phyloP scores from a whole-genome alignment of 2,329 filamentous ascomycete species.

The Beauveria sp. region DNA sequence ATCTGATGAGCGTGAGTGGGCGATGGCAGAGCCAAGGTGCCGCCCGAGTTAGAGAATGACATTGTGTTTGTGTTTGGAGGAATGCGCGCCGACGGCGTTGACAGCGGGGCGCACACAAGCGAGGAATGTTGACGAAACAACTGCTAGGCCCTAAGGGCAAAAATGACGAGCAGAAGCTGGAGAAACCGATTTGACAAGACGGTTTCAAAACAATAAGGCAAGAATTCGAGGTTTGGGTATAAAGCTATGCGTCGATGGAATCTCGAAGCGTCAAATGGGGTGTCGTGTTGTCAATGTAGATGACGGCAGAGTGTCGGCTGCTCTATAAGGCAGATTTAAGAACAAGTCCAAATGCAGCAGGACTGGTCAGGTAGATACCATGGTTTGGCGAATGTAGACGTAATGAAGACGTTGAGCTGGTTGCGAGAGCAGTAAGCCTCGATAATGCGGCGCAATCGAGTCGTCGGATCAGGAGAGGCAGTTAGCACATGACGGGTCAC shows the following conservation, averaged over 20 bases:
- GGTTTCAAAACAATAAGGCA: not conserved
- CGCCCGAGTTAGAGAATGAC: conserved; percentile 57
- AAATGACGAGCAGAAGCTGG: not conserved
- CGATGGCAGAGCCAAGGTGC: conserved; percentile 78
- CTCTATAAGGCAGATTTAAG: not conserved
- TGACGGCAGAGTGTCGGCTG: conserved; percentile 11
- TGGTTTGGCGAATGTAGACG: conserved; percentile 17
- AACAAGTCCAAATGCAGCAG: conserved; percentile 19
- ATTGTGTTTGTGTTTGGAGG: conserved; percentile 31
- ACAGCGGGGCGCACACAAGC: conserved; percentile 18
- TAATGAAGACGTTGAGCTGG: not conserved
- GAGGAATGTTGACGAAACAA: conserved; percentile 22
- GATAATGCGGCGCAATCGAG: not conserved
- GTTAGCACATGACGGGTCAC: conserved; percentile 10
- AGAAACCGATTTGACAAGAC: not conserved
- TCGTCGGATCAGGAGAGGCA: conserved; percentile 1
- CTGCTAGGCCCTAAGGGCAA: not conserved
- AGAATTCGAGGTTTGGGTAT: not conserved
- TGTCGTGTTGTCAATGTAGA: conserved; percentile 8
- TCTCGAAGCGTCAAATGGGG: not conserved
- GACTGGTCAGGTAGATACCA: conserved; percentile 21
- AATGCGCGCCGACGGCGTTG: conserved; percentile 20
- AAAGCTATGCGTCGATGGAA: not conserved
- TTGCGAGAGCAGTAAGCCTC: not conserved
- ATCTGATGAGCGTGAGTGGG: conserved; percentile 77